Conservation (phyloP, 306 rosid genomes). For the Oemleria cerasiformis region DNA sequence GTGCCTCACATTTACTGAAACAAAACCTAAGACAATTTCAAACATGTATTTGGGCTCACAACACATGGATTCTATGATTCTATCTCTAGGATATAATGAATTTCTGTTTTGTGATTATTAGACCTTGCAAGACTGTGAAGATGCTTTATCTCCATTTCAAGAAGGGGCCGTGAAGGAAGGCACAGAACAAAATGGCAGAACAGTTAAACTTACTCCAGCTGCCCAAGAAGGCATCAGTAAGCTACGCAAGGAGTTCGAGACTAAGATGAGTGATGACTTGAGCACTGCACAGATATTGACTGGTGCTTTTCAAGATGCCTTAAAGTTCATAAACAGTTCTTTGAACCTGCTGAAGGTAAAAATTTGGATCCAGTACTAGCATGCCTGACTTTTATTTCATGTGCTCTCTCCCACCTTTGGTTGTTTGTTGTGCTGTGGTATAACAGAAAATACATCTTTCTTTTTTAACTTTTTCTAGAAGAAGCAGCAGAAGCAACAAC, state of each 20-base stretch:
- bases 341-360: slow-evolving; percentile 70
- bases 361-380: slow-evolving; percentile 8
- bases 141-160: slow-evolving; percentile 56
- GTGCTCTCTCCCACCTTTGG: neutral
- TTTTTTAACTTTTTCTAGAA: slow-evolving; percentile 46
- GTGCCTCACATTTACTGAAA: neutral
- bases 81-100: slow-evolving; percentile 7
- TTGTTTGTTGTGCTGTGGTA: neutral
- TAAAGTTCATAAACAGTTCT: slow-evolving; percentile 66
- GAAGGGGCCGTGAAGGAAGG: slow-evolving; percentile 38
- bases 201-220: slow-evolving; percentile 40
- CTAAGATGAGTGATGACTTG: slow-evolving; percentile 90
- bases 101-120: slow-evolving; percentile 35
- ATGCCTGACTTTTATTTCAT: neutral
- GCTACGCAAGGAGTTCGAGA: slow-evolving; percentile 59
- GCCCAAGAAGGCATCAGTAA: slow-evolving; percentile 65
- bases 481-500: slow-evolving; percentile 58
- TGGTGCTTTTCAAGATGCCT: slow-evolving; percentile 78
- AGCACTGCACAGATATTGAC: slow-evolving; percentile 84
- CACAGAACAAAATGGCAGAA: slow-evolving; percentile 40
- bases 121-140: slow-evolving; percentile 86
- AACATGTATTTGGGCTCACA: neutral
- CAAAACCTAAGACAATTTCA: neutral
- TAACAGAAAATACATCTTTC: slow-evolving; percentile 13
- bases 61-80: neutral